Evolutionary conservation across 176 grass and related monocot species (phyloP), one percentile per base, ranked within the genome.

Genomic region (Eleusine coracana): DNA sequence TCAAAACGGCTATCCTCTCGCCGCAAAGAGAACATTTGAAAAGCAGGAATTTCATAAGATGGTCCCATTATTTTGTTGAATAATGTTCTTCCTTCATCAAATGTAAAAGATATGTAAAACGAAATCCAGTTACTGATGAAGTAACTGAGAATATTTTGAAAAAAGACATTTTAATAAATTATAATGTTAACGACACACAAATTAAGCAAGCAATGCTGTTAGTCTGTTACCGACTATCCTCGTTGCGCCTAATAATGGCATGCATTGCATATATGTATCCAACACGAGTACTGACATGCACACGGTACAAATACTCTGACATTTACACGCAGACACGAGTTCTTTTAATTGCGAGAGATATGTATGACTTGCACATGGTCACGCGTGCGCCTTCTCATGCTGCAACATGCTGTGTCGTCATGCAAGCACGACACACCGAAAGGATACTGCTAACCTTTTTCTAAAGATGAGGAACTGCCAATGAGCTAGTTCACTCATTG

Each of bases 361-460:
- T 54, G 13, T 21, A 56, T 12, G 21, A 23, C 10, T 29, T 28
- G 10, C 60, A 66, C 76, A 67, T 66, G 60, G 76, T n/a, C 41
- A 67, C n/a, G 55, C 23, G 7, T 29, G 6, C 31, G 23, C 56
- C 14, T n/a, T n/a, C 9, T 11, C 7, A 28, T 11, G 34, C 50
- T 75, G 31, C 63, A 16, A 15, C 31, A 66, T 65, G 29, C 74
- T 79, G 41, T 44, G 27, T n/a, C 71, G 31, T 52, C 75, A 79
- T 37, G 76, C 61, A 66, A 12, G 39, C 56, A 37, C 54, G 52
- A 76, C 73, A 5, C 7, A 52, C 71, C 5, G 46, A 15, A 52
- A 36, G 1, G 15, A 56, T 38, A 6, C 29, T n/a, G 17, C 72
- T 74, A 10, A 11, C 7, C 16, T 1, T 51, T 17, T 72, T 72